Conservation (phyloP, 306 rosid species). For the Styphnolobium japonicum region DNA sequence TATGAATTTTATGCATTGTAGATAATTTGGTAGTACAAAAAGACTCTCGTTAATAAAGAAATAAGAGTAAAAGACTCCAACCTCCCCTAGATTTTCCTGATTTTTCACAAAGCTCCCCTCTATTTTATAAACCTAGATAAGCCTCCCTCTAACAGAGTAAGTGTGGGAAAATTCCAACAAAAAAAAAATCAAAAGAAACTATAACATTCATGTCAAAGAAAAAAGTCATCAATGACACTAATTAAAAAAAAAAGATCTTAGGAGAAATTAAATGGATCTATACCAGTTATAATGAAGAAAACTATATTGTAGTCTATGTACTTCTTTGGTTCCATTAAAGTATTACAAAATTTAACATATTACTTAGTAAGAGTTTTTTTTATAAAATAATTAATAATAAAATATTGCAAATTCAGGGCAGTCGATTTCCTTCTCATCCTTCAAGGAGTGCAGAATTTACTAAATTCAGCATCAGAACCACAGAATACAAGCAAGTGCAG, state of each 20-base stretch:
- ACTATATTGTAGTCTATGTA: not conserved
- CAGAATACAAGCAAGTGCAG: not conserved
- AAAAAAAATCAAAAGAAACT: not conserved
- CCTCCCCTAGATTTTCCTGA: not conserved
- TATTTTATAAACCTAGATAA: not conserved
- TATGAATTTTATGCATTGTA: not conserved
- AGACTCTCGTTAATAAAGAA: not conserved
- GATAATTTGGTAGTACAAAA: not conserved
- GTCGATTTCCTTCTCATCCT: not conserved
- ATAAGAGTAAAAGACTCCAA: not conserved
- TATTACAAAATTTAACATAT: not conserved
- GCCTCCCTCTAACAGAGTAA: not conserved
- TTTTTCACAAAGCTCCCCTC: not conserved
- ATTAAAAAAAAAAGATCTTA: not conserved
- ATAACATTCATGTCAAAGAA: not conserved
- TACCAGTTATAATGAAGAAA: not conserved
- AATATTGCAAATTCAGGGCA: not conserved
- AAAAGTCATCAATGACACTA: conserved; percentile 2
- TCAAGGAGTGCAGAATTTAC: not conserved
- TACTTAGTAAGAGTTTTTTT: not conserved
- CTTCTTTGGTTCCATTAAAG: not conserved
- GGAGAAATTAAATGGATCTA: not conserved
- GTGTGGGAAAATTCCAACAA: not conserved
- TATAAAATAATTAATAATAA: not conserved
- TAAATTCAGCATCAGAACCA: not conserved